phyloP scores from a whole-genome alignment of 208 protist genomes.

The Acanthamoeba lenticulata region DNA sequence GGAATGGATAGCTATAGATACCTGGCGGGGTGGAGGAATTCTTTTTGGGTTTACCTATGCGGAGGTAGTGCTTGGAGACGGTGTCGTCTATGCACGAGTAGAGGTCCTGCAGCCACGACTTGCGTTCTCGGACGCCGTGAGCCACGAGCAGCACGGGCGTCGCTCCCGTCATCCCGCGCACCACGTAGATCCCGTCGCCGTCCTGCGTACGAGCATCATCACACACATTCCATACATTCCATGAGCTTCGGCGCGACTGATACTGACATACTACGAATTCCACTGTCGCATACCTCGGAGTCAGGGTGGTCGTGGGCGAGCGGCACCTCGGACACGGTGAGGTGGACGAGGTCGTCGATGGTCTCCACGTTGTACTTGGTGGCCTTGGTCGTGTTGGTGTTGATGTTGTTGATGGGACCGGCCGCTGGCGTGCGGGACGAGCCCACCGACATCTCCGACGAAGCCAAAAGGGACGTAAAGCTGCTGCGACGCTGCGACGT shows the following conservation, averaged over 20 bases:
- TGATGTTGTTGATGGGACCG: no score
- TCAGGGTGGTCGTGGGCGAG: not conserved
- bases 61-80: slow-evolving; percentile 44
- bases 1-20: slow-evolving; percentile 18
- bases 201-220: not conserved
- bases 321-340: slow-evolving; percentile 31
- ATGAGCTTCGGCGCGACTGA: no score
- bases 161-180: not conserved
- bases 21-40: not conserved
- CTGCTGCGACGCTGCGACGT: not conserved
- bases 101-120: slow-evolving; percentile 8
- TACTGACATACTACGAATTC: no score
- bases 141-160: not conserved
- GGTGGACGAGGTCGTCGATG: slow-evolving; percentile 47
- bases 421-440: no score
- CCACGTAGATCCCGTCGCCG: not conserved
- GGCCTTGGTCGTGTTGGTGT: not conserved
- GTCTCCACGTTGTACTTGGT: slow-evolving; percentile 25
- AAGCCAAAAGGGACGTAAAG: not conserved
- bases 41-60: slow-evolving; percentile 24
- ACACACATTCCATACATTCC: no score
- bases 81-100: slow-evolving; percentile 65
- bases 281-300: not conserved
- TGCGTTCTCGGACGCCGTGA: not conserved
- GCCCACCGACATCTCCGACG: not conserved